phyloP scores from a whole-genome alignment of 2,329 filamentous ascomycete species.

The Arthrobotrys pseudoclavata region DNA sequence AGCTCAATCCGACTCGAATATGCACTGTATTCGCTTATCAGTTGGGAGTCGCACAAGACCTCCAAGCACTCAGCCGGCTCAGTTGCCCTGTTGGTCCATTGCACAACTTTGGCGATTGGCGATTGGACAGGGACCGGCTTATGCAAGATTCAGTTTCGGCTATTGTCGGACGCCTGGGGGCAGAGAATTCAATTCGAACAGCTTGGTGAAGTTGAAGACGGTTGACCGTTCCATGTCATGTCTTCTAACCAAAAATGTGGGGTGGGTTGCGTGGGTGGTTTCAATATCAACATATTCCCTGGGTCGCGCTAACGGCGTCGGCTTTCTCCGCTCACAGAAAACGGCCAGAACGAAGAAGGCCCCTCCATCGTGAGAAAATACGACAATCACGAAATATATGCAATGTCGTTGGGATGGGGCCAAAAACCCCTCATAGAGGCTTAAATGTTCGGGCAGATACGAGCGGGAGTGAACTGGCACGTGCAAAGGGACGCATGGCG shows the following conservation, averaged over 20 bases:
- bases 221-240: constrained; percentile 1
- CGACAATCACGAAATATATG: constrained; percentile 17
- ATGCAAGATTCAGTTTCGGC: constrained; percentile 58
- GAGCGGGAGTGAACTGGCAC: constrained; percentile 32
- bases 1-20: constrained; percentile 16
- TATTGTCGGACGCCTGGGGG: constrained; percentile 54
- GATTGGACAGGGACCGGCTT: constrained; percentile 39
- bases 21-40: constrained; percentile 56
- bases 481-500: constrained; percentile 31
- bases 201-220: constrained; percentile 17
- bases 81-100: constrained; percentile 44
- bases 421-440: constrained; percentile 55
- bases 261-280: constrained; percentile 32
- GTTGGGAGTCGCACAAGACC: constrained; percentile 55
- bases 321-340: constrained; percentile 49
- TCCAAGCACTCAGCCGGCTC: constrained; percentile 17
- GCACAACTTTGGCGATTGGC: constrained; percentile 58
- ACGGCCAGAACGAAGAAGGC: constrained; percentile 13
- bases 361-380: constrained; percentile 31
- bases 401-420: constrained; percentile 9
- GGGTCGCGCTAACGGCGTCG: constrained; percentile 16
- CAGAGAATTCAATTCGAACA: constrained; percentile 5
- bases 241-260: constrained; percentile 46
- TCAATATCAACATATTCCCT: constrained; percentile 11
- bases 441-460: constrained; percentile 45